Base-by-base conservation (phyloP, 2,329 filamentous ascomycete species). In the Exutisphaerella laricina region DNA sequence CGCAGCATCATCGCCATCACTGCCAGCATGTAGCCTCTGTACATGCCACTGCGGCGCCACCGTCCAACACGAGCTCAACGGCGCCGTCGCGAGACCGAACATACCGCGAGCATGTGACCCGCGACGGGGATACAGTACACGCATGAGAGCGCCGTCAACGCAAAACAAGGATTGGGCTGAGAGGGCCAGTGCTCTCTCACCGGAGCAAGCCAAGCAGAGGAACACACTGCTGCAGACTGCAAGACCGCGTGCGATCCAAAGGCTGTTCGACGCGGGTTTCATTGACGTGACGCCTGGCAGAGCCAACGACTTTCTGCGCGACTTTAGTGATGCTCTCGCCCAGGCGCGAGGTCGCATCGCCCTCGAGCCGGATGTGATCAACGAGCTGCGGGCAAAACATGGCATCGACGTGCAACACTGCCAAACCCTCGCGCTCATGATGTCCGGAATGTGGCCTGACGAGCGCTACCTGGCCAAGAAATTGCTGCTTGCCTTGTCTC, bases 401-500 rank as follows among this genome's bases (percentile, higher is more conserved):
- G 18, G 4, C 10, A 13, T 44, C 7, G n/a, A 18, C 12, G 16
- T 3, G 4, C 20, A 18, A 4, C 21, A 39, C n/a, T 40, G 26
- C 26, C 14, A 28, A 8, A 5, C 22, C 4, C 14, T 32, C n/a
- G 29, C 25, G 17, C 31, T 26, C 12, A 1, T 22, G 6, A 26
- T 39, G 18, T 2, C 21, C 20, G 5, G 10, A 9, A 13, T 26
- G 8, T n/a, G 4, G 4, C 26, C 25, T 7, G 31, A 39, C 9
- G 18, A 17, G 7, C 21, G 38, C 1, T 43, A 48, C 29, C 37
- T 39, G 16, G 56, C 48, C 23, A 52, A 53, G 40, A 57, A 48
- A 41, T 38, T 60, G 41, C 25, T 58, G 22, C 48, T 50, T 12
- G 49, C 52, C 7, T 37, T 56, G 22, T 54, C 52, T 21, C 48